These are phyloP conservation scores for Poterioochromonas sp. DNA, from an alignment of 352 stramenopile species.

Conservation along the genomic window DNA sequence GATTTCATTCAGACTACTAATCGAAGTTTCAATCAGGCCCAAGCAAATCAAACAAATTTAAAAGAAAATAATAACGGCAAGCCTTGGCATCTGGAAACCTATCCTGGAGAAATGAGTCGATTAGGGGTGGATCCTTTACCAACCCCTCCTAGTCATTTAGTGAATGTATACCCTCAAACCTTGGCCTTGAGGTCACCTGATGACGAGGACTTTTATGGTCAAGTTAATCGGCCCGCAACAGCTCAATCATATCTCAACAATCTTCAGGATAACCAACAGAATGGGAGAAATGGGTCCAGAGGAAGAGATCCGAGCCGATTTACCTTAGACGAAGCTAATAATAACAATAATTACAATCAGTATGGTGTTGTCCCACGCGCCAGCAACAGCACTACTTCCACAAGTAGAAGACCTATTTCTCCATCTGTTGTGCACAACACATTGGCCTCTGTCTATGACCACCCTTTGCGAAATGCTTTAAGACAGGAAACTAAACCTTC, in stretches of 20 bases:
- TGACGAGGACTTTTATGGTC: too few relatives aligned
- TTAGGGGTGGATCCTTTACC: too few relatives aligned
- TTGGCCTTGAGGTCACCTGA: too few relatives aligned
- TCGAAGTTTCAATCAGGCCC: too few relatives aligned
- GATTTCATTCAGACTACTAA: neutral
- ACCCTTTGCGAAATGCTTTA: neutral
- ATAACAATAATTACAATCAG: neutral
- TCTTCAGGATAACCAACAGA: neutral
- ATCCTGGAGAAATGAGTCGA: too few relatives aligned
- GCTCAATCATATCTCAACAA: too few relatives aligned
- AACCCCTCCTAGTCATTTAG: too few relatives aligned
- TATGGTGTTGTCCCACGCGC: neutral
- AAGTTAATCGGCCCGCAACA: too few relatives aligned
- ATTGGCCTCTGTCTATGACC: neutral
- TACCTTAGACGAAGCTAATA: neutral
- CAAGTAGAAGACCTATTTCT: neutral
- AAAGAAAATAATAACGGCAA: too few relatives aligned
- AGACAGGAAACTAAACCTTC: neutral
- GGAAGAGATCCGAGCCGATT: neutral
- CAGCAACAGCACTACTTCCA: neutral
- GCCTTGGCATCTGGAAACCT: too few relatives aligned
- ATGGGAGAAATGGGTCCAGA: neutral
- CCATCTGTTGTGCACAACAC: neutral
- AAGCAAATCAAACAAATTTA: too few relatives aligned
- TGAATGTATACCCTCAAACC: too few relatives aligned